Evolutionary conservation across 495 filamentous ascomycete genomes (phyloP).

Genomic region (Cercophora newfieldiana): DNA sequence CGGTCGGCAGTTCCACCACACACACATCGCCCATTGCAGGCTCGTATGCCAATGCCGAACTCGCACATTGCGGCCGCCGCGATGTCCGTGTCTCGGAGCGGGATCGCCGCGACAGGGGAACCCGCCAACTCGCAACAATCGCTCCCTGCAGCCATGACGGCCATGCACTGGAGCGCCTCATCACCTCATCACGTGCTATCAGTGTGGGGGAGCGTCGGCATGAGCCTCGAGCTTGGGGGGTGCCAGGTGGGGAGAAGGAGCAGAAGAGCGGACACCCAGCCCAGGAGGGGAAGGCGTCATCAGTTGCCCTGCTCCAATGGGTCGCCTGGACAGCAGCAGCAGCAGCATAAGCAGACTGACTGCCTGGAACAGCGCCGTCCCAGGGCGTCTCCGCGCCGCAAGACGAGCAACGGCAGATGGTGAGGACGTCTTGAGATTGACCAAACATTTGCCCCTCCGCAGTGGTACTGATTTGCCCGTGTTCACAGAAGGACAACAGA

Average conservation of each 20-base stretch:
- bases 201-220: neutral
- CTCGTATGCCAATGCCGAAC: neutral
- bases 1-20: neutral
- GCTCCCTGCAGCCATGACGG: neutral
- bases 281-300: neutral
- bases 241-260: too few species aligned
- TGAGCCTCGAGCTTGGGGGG: neutral
- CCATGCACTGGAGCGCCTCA: neutral
- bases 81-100: neutral
- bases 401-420: neutral
- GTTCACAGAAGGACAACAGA: neutral
- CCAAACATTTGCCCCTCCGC: neutral
- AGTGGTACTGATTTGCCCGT: neutral
- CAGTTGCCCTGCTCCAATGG: neutral
- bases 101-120: neutral
- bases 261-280: neutral
- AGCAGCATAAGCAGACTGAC: neutral
- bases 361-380: neutral
- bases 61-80: neutral
- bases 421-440: neutral
- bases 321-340: neutral
- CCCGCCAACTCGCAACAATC: neutral
- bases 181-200: neutral
- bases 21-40: neutral
- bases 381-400: neutral